Evolutionary conservation across 1,284 basidiomycete genomes (phyloP), one percentile per base, ranked within the genome.

Genomic region (Leccinum laetum): DNA sequence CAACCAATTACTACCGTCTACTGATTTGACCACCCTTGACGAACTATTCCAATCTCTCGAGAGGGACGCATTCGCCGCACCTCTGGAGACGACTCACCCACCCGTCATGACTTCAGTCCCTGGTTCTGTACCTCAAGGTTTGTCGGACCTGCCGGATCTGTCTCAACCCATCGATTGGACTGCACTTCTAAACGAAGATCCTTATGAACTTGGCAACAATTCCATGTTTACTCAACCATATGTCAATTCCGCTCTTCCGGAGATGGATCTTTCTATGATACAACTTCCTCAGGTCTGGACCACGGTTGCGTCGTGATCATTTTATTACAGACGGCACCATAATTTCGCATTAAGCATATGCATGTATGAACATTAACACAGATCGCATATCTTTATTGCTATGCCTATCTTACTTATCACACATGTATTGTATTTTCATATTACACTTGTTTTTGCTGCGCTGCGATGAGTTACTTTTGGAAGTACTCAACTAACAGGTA

Each of bases 261-360:
- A 62, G 3, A 70, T 72, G 4, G 71, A 75, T 59, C 56, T 65
- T 56, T 65, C 70, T 53, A 63, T 64, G 8, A n/a, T 74, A 35
- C 72, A 74, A 24, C 65, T 71, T 26, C 71, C 71, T 10, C 35
- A 26, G 4, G 26, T 53, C 2, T 61, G 66, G 67, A 55, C 46
- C n/a, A 5, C 16, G 8, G 55, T 61, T 1, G 46, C 13, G 3
- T 65, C 63, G 21, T 65, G 21, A 68, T 1, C 14, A 21, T 14
- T 21, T 26, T n/a, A 13, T 26, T 2, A 55, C 7, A 21, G 49
- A 24, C 21, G 1, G 11, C 49, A 24, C 9, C 13, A 13, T 53
- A 8, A 61, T 62, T 41, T 39, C 29, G 24, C 60, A n/a, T 13
- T 10, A 24, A 11, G 14, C 39, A 41, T 18, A 46, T 9, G 16